Base-by-base conservation (phyloP, 2,329 filamentous ascomycete species). In the Pseudocercospora macadamiae region DNA sequence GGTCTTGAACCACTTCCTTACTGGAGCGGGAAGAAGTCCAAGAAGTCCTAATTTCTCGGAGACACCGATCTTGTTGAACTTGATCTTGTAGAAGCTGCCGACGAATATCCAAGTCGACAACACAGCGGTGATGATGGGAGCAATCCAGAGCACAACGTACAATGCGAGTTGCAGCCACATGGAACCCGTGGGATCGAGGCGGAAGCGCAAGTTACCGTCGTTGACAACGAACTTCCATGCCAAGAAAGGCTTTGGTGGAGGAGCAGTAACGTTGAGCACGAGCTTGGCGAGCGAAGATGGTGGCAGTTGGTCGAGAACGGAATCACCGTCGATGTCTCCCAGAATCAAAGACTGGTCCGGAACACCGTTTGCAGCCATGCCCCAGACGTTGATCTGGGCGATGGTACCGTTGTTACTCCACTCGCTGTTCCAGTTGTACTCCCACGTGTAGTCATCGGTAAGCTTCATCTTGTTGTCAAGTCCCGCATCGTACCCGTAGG, bases 321-420 rank as follows among this genome's bases (percentile, higher is more conserved):
- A 76, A 67, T 87, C 84, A n/a, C 74, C 73, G 64, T 87, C 82
- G 14, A 85, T 78, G 67, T 88, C 85, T 23, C 86, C 86, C 58
- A 80, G 82, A 2, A 86, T 79, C 54, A 77, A 79, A 2, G 79
- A 79, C 59, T 83, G 78, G 68, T 88, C 86, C 0, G 85, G 85
- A 63, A 82, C 74, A 16, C 84, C 83, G 69, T 86, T 81, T 0
- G 82, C 80, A 67, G 87, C 85, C 64, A 86, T 83, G 45, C 86
- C 86, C 86, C 86, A 88, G 3, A 86, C 77, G 63, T 87, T 88
- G 60, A 87, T 73, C 64, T 87, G 84, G 49, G 83, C 79, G 52
- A 79, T 72, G 2, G 81, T 79, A 78, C 59, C 59, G 23, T 49
- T 51, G 19, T 56, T 59, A 4, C 84, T 84, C 80, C 83, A 88